Evolutionary conservation across 2,329 filamentous ascomycete species (phyloP), one percentile per base, ranked within the genome.

Genomic region (Colletotrichum echinochloae): DNA sequence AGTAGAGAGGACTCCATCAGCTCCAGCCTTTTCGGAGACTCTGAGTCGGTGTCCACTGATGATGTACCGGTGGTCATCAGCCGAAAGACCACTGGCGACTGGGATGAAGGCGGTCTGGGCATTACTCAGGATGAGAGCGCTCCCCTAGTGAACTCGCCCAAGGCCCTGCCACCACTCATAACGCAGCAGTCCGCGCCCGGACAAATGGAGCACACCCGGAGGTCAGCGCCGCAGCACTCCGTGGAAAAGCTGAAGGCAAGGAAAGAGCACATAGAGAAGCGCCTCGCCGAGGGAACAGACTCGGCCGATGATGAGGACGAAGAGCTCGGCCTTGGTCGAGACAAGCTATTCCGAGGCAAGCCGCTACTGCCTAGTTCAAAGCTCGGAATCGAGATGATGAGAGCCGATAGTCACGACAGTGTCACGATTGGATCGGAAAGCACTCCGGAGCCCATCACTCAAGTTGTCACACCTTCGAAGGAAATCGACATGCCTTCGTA

Each of bases 231-330:
- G 49, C 90, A 88, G 72, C 90, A 90, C 33, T 93, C 92, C 5
- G 84, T 90, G 1, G 94, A 97, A 76, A 90, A 92, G 73, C 88
- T 94, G 30, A 90, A 89, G 73, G 89, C 89, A 3, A 95, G 93
- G 79, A 89, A 92, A 39, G 92, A 94, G 73, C 90, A 90, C 8
- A 81, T 94, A 41, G 93, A 97, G 76, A 93, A 89, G 75, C 88
- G 90, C 54, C 88, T 89, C 20, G 82, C 90, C 46, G 94, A 97
- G 75, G 91, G 92, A 44, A 88, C 85, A 65, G 95, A 98, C 76
- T 97, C 94, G 37, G 95, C 95, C 5, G 95, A 98, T 76, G 95
- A 98, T 75, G 95, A 98, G 81, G 95, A 98, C 74, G 95, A 98
- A 70, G 95, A 97, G 77, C 86, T 97, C 6, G 94, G 93, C 9